phyloP scores from a whole-genome alignment of 75 land plant genomes.

The Pseudotsuga menziesii region DNA sequence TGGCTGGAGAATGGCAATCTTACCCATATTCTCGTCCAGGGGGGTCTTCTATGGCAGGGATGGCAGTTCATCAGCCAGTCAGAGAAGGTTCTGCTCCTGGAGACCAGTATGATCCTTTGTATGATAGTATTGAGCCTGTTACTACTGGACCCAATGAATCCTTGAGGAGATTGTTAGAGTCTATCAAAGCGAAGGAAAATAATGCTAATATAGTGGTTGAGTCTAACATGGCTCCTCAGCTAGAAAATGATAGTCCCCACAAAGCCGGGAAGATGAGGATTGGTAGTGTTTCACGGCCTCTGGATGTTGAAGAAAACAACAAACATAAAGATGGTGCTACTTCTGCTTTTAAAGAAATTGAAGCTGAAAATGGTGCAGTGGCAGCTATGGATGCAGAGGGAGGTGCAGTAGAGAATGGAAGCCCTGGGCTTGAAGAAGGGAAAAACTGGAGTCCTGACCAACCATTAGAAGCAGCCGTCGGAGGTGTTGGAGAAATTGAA shows the following conservation, averaged over 20 bases:
- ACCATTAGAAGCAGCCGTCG: slow-evolving; percentile 17
- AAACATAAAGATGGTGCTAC: slow-evolving; percentile 20
- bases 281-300: slow-evolving; percentile 9
- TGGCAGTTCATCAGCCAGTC: background rate
- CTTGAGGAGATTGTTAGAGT: slow-evolving; percentile 13
- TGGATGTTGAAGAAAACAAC: slow-evolving; percentile 26
- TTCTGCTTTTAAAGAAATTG: slow-evolving; percentile 12
- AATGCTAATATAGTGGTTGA: slow-evolving; percentile 3
- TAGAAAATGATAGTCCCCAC: slow-evolving; percentile 12
- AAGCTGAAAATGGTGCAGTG: slow-evolving; percentile 56
- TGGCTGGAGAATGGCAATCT: slow-evolving; percentile 1
- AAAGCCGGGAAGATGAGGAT: slow-evolving; percentile 6
- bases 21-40: slow-evolving; percentile 2
- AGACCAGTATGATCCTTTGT: slow-evolving; percentile 69
- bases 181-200: slow-evolving; percentile 9
- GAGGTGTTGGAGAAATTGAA: slow-evolving; percentile 42
- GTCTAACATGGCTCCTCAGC: slow-evolving; percentile 4
- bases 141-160: slow-evolving; percentile 8
- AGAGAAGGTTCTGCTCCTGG: slow-evolving; percentile 11
- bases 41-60: background rate
- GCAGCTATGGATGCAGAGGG: slow-evolving; percentile 49
- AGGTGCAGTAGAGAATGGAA: slow-evolving; percentile 63
- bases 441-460: slow-evolving; percentile 31
- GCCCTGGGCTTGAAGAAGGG: slow-evolving; percentile 28
- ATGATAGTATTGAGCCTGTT: slow-evolving; percentile 65